Evolutionary conservation across 805 yeast genomes (phyloP).

Genomic region (Candida suzukii): DNA sequence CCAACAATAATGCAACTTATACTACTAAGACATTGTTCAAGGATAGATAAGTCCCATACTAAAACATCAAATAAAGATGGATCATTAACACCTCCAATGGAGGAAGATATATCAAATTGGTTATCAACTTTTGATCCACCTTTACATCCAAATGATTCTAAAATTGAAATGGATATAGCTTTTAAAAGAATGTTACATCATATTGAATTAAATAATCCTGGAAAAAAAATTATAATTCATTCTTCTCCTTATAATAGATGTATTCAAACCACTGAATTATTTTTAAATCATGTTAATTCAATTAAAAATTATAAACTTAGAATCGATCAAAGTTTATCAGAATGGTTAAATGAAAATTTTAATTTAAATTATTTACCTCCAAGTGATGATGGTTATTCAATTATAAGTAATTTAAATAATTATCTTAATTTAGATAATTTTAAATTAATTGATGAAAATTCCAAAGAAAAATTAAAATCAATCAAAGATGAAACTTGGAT

Average conservation of each 20-base stretch:
- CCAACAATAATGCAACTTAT: slow-evolving; percentile 21
- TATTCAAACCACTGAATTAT: slow-evolving; percentile 31
- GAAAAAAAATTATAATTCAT: slow-evolving; percentile 23
- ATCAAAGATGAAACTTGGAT: slow-evolving; percentile 24
- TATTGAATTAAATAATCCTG: slow-evolving; percentile 3
- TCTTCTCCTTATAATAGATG: slow-evolving; percentile 39
- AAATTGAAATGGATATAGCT: slow-evolving; percentile 21
- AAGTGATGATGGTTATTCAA: slow-evolving; percentile 35
- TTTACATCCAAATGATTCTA: slow-evolving; percentile 15
- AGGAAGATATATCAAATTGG: slow-evolving; percentile 21
- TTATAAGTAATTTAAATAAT: slow-evolving; percentile 30
- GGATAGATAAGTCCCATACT: slow-evolving; percentile 19
- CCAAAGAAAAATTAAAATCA: slow-evolving; percentile 8
- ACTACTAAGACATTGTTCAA: slow-evolving; percentile 25
- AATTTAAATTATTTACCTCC: slow-evolving; percentile 35
- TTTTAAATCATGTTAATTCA: slow-evolving; percentile 13
- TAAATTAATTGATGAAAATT: slow-evolving; percentile 8
- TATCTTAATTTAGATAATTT: slow-evolving; percentile 22
- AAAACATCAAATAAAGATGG: not conserved
- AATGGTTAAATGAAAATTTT: slow-evolving; percentile 36
- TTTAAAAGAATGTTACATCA: slow-evolving; percentile 18
- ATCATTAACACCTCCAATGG: not conserved
- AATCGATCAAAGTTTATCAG: slow-evolving; percentile 34
- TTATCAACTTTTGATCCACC: slow-evolving; percentile 31
- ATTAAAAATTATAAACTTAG: slow-evolving; percentile 16